Evolutionary conservation across 2,329 filamentous ascomycete genomes (phyloP).

Genomic region (Huntiella abstrusa): DNA sequence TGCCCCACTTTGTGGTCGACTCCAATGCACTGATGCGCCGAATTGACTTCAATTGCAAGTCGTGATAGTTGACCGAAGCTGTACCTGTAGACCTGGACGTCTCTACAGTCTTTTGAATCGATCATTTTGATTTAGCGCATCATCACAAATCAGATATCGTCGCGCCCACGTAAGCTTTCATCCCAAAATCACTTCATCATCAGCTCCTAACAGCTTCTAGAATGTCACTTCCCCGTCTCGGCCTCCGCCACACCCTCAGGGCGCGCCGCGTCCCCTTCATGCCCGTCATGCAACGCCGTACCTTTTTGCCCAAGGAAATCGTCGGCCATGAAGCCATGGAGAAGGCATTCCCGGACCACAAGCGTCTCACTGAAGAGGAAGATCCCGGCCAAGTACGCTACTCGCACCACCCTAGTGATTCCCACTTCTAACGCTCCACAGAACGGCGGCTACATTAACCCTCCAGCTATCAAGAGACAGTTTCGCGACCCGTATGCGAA

Average conservation of each 20-base stretch:
- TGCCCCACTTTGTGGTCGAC: too few species aligned
- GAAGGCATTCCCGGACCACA: conserved; percentile 31
- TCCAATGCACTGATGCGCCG: too few species aligned
- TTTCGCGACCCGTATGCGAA: conserved; percentile 82
- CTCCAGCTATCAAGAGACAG: conserved; percentile 63
- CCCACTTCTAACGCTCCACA: conserved; percentile 18
- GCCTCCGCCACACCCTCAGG: conserved; percentile 12
- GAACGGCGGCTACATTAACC: conserved; percentile 76
- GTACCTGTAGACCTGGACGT: too few species aligned
- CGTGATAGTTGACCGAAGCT: too few species aligned
- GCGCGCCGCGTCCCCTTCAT: conserved; percentile 16
- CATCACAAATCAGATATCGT: too few species aligned
- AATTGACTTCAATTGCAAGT: too few species aligned
- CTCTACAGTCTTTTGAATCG: too few species aligned
- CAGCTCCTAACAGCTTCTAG: neutral
- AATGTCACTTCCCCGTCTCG: conserved; percentile 17
- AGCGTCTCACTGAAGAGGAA: conserved; percentile 34
- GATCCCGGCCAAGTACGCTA: conserved; percentile 46
- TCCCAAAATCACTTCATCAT: too few species aligned
- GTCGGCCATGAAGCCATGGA: conserved; percentile 29
- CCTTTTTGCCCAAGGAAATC: conserved; percentile 32
- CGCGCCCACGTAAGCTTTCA: too few species aligned
- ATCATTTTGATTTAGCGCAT: too few species aligned
- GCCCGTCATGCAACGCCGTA: conserved; percentile 36
- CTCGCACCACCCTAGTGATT: conserved; percentile 14